phyloP scores from a whole-genome alignment of 208 protist species.

The Trypanosoma brucei region DNA sequence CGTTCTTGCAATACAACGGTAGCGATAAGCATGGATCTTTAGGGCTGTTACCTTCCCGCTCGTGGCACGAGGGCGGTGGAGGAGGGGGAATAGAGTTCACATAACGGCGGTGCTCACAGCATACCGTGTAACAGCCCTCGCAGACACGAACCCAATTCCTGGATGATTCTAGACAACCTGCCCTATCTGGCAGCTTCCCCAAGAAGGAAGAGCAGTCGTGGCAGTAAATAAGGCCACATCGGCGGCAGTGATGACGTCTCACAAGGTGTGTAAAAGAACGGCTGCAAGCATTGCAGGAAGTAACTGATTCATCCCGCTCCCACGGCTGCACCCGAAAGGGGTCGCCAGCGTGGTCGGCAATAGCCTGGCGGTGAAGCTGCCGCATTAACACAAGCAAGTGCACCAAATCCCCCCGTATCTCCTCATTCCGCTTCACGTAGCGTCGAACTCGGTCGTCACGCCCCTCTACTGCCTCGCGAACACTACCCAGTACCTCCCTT shows the following conservation, averaged over 20 bases:
- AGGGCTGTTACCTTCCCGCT: conserved; percentile 7
- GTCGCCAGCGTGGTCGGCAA: conserved; percentile 33
- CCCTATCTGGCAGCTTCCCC: conserved; percentile 39
- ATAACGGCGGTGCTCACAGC: conserved; percentile 24
- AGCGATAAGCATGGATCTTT: background rate
- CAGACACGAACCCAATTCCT: conserved; percentile 52
- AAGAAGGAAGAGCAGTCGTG: conserved; percentile 43
- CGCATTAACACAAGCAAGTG: conserved; percentile 28
- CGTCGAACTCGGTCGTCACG: conserved; percentile 9
- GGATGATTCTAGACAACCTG: background rate
- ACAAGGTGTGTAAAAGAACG: conserved; percentile 36
- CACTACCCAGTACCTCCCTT: background rate
- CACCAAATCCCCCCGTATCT: conserved; percentile 31
- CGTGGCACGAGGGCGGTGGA: background rate
- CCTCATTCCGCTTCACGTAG: conserved; percentile 26
- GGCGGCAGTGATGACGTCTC: conserved; percentile 49
- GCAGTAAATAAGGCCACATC: conserved; percentile 76
- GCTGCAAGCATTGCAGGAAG: conserved; percentile 28
- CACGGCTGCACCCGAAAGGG: conserved; percentile 34
- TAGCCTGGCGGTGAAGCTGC: conserved; percentile 30
- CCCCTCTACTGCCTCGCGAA: background rate
- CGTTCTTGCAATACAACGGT: background rate
- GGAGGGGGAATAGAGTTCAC: background rate
- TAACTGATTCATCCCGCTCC: conserved; percentile 36
- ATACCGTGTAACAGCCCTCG: conserved; percentile 42